Percentiles rank a stretch among this genome's conserved stretches.
These are phyloP conservation scores for Salix arbutifolia DNA, from an alignment of 345 rosid species.

Conservation along the genomic window DNA sequence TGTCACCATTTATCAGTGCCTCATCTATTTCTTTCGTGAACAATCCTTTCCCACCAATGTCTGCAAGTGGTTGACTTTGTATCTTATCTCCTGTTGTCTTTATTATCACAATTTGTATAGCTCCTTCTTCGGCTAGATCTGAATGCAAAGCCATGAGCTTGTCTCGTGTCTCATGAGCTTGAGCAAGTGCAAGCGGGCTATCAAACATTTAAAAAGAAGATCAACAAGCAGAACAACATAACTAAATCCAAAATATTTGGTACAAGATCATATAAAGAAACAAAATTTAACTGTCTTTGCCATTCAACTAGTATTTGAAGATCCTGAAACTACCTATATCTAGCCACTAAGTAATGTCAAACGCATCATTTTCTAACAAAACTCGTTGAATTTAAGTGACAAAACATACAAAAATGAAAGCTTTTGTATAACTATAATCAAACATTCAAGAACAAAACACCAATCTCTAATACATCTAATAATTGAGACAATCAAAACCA, in stretches of 20 bases:
- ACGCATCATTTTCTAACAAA: background rate
- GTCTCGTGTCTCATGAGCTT: conserved; percentile 85
- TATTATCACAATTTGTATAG: conserved; percentile 78
- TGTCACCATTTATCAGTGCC: conserved; percentile 74
- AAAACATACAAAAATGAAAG: background rate
- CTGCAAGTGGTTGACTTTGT: conserved; percentile 86
- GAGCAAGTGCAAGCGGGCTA: conserved; percentile 98
- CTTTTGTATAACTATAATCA: background rate
- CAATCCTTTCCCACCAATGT: conserved; percentile 96
- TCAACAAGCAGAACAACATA: conserved; percentile 6
- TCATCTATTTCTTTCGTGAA: conserved; percentile 97
- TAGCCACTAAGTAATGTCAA: background rate
- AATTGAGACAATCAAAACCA: background rate
- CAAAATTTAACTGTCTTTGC: background rate
- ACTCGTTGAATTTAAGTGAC: background rate
- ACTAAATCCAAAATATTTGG: background rate
- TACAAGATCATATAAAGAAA: background rate
- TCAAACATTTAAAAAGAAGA: conserved; percentile 34
- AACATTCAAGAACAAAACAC: background rate
- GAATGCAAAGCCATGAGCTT: conserved; percentile 72
- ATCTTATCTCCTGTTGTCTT: conserved; percentile 98
- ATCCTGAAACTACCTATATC: background rate
- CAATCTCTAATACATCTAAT: no score
- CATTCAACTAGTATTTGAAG: background rate
- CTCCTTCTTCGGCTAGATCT: conserved; percentile 83